Evolutionary conservation across 2,329 filamentous ascomycete genomes (phyloP), one percentile per base, ranked within the genome.

Genomic region (Chrysoporthe austroafricana): DNA sequence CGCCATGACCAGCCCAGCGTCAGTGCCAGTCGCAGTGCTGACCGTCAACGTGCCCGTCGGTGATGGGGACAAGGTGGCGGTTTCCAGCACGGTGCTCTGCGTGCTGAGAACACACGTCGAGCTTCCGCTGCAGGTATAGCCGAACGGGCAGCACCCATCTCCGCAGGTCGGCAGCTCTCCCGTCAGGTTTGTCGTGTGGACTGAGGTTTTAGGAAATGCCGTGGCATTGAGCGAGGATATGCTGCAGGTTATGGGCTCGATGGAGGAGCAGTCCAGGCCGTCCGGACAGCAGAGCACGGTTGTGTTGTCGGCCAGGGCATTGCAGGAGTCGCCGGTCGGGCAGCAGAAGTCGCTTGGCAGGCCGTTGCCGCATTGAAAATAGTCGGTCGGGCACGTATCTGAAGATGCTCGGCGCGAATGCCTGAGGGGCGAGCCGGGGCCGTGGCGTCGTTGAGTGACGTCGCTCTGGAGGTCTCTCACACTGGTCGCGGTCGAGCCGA

Each of bases 341-440:
- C 68, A 69, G 62, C 68, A 69, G 21, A 69, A 69, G 42, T 65
- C 44, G 66, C 54, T 60, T 3, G 68, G 68, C 16, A 69, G 66
- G 4, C 58, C 68, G 39, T 69, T 63, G 44, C 66, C 68, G 43
- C 68, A 69, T 42, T 69, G 68, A 14, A 58, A 36, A 13, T 65
- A 69, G 44, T 64, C 52, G 65, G 66, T n/a, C 14, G 68, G 68
- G 44, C 68, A 69, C n/a, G 59, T 68, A 26, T 62, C 65, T 16
- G 62, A 42, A 26, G 57, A 43, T 50, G 68, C 39, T 18, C 66
- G 32, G 26, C 48, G 65, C 16, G 34, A 60, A 18, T 44, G 57
- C 16, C 43, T 54, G 43, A 65, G 14, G n/a, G 54, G 61, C 44
- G 60, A 50, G 62, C 42, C 66, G 44, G 48, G 43, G 52, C 32